Evolutionary conservation across 495 filamentous ascomycete genomes (phyloP).

Genomic region (Podospora tetraspora): DNA sequence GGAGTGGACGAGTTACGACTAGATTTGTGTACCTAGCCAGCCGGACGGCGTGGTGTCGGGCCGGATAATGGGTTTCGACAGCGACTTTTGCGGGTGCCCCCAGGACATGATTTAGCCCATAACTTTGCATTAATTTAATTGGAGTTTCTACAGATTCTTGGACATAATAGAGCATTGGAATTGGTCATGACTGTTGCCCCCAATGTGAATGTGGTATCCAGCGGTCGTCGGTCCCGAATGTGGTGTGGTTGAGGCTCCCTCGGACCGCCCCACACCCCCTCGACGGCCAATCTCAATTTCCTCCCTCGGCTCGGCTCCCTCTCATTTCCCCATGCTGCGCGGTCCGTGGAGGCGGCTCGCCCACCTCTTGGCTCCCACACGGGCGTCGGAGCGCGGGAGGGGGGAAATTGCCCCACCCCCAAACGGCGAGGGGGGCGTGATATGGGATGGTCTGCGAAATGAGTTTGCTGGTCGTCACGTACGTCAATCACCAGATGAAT

Average conservation of each 20-base stretch:
- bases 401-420: neutral
- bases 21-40: neutral
- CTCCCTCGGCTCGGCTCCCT: neutral
- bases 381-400: too few species aligned
- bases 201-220: neutral
- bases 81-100: neutral
- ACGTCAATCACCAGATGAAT: too few species aligned
- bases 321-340: neutral
- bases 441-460: too few species aligned
- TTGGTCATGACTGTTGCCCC: neutral
- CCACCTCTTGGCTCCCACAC: neutral
- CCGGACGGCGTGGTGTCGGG: neutral
- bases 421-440: too few species aligned
- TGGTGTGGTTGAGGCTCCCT: neutral
- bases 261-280: neutral
- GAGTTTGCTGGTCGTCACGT: too few species aligned
- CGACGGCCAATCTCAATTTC: neutral
- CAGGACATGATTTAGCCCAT: neutral
- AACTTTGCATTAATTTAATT: neutral
- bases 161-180: neutral
- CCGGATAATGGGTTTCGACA: neutral
- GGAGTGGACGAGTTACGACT: neutral
- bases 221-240: neutral
- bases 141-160: neutral
- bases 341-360: neutral